Conservation (phyloP, 164 flowering plant genomes). For the Magnolia kwangsiensis region DNA sequence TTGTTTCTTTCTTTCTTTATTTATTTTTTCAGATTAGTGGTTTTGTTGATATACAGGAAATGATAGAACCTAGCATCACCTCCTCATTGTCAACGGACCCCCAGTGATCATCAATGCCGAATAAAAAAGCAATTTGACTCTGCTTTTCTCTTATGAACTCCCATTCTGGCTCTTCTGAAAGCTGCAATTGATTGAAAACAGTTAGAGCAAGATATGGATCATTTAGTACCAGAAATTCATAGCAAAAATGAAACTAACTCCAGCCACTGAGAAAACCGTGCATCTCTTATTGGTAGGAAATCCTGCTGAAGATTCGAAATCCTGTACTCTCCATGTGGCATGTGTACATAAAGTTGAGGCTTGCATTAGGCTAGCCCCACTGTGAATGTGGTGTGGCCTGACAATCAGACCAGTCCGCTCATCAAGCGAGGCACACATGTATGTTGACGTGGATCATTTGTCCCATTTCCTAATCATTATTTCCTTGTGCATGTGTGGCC, state of each 20-base stretch:
- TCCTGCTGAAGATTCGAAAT: too few relatives aligned
- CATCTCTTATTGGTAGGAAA: not conserved
- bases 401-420: too few relatives aligned
- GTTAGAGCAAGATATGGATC: not conserved
- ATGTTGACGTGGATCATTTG: too few relatives aligned
- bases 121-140: constrained; percentile 62
- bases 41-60: not conserved
- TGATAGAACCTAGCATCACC: constrained; percentile 34
- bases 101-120: constrained; percentile 92
- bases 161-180: constrained; percentile 78
- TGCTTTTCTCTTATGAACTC: constrained; percentile 53
- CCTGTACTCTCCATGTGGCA: too few relatives aligned
- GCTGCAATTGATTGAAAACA: constrained; percentile 32
- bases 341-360: too few relatives aligned
- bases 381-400: too few relatives aligned
- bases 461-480: too few relatives aligned
- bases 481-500: too few relatives aligned
- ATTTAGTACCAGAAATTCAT: not conserved
- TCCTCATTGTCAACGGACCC: constrained; percentile 85
- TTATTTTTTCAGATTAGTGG: not conserved
- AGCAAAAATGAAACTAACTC: not conserved
- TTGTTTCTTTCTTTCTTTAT: too few relatives aligned
- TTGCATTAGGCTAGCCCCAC: too few relatives aligned
- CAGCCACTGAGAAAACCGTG: not conserved
- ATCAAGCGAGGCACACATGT: too few relatives aligned